Conservation (phyloP, 352 stramenopile species). For the Globisporangium solare region DNA sequence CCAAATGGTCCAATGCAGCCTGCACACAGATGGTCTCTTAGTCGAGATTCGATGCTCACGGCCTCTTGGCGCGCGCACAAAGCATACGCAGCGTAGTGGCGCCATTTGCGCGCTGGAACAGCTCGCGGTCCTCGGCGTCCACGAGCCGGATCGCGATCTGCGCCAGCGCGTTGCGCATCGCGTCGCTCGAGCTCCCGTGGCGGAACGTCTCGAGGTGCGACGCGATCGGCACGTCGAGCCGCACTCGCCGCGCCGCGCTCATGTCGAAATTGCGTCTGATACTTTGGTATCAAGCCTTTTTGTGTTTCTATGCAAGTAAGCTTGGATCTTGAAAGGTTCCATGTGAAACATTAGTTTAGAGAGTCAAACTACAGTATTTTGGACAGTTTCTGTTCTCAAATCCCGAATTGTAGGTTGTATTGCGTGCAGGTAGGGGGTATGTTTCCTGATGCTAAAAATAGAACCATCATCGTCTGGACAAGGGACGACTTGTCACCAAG, state of each 20-base stretch:
- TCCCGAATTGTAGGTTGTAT: not conserved
- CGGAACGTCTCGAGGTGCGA: slow-evolving; percentile 46
- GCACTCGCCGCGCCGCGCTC: slow-evolving; percentile 13
- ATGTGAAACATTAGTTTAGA: no score
- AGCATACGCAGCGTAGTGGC: slow-evolving; percentile 38
- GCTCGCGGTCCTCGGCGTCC: slow-evolving; percentile 40
- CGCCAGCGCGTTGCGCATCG: slow-evolving; percentile 38
- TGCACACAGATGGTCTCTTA: not conserved
- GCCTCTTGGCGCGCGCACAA: no score
- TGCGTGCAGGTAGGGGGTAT: not conserved
- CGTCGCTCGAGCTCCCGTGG: slow-evolving; percentile 16
- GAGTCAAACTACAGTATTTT: not conserved
- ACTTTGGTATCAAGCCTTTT: not conserved
- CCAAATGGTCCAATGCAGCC: slow-evolving; percentile 52
- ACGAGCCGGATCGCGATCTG: slow-evolving; percentile 56
- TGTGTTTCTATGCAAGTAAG: no score
- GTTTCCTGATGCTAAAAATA: no score
- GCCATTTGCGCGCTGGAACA: slow-evolving; percentile 53
- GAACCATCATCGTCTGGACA: no score
- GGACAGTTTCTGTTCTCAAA: not conserved
- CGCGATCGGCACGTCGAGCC: slow-evolving; percentile 25
- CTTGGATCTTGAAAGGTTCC: no score
- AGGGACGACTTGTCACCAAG: no score
- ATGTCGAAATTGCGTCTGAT: not conserved
- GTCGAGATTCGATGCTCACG: no score